Conservation (phyloP, 345 rosid species). For the Euphorbia peplus region DNA sequence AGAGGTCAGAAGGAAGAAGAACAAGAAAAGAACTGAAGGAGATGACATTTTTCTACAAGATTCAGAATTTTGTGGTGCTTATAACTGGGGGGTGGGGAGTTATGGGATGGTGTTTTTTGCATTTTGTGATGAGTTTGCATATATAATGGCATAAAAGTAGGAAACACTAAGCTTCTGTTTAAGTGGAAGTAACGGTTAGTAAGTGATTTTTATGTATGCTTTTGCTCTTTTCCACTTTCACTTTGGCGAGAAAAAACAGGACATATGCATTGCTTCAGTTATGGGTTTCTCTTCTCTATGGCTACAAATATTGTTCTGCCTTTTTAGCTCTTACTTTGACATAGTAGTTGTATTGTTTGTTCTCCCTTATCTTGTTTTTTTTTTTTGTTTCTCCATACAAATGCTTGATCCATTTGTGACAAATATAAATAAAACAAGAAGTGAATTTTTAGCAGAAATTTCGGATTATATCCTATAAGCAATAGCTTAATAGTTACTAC, state of each 20-base stretch:
- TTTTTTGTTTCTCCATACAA: no score
- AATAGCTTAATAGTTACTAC: no score
- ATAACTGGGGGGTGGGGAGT: slow-evolving; percentile 6
- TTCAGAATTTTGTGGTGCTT: not conserved
- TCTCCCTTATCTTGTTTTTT: no score
- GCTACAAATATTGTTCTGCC: no score
- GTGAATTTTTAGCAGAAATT: no score
- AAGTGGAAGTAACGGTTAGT: not conserved
- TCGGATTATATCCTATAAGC: no score
- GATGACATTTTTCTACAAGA: slow-evolving; percentile 30
- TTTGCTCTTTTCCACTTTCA: slow-evolving; percentile 17
- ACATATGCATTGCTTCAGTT: slow-evolving; percentile 58
- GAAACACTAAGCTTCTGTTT: slow-evolving; percentile 13
- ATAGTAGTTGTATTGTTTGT: no score
- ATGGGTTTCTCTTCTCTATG: slow-evolving; percentile 35
- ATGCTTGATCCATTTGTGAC: no score
- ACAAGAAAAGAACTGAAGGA: slow-evolving; percentile 23
- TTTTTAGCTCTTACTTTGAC: no score
- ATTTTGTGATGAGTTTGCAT: not conserved
- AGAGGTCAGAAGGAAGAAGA: slow-evolving; percentile 28
- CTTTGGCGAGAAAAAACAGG: slow-evolving; percentile 29
- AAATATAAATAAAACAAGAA: no score
- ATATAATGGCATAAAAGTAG: slow-evolving; percentile 5
- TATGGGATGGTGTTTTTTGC: no score
- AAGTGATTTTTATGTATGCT: not conserved